These are phyloP conservation scores for Fomitopsis betulina DNA, from an alignment of 1,284 basidiomycete genomes.

Conservation along the genomic window DNA sequence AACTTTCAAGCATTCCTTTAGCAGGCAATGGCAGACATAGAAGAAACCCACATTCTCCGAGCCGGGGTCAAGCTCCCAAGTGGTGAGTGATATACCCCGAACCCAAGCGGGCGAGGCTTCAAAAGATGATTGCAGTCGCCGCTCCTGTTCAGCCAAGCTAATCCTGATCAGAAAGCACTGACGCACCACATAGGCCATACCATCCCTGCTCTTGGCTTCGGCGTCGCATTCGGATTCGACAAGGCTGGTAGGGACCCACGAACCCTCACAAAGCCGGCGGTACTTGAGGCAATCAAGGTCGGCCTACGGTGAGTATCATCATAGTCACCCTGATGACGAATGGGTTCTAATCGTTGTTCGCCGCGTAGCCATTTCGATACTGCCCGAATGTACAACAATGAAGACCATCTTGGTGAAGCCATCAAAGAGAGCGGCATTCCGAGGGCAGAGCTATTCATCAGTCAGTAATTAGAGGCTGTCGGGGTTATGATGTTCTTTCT, in stretches of 20 bases:
- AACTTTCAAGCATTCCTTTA: too few relatives aligned
- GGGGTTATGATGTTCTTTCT: slow-evolving; percentile 13
- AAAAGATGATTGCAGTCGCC: too few relatives aligned
- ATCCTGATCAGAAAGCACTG: background rate
- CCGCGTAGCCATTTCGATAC: slow-evolving; percentile 66
- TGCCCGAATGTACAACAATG: slow-evolving; percentile 74
- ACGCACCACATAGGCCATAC: slow-evolving; percentile 35
- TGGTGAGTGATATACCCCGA: background rate
- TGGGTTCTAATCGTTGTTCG: background rate
- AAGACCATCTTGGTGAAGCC: slow-evolving; percentile 57
- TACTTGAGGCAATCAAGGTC: slow-evolving; percentile 61
- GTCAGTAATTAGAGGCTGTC: slow-evolving; percentile 33
- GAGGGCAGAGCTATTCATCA: slow-evolving; percentile 62
- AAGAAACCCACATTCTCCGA: too few relatives aligned
- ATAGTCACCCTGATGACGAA: background rate
- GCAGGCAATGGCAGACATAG: too few relatives aligned
- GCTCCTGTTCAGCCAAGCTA: background rate
- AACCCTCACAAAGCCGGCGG: slow-evolving; percentile 55
- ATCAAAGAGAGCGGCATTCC: slow-evolving; percentile 47
- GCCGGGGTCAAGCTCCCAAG: background rate
- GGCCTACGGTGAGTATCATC: slow-evolving; percentile 58
- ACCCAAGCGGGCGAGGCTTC: too few relatives aligned
- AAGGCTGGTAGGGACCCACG: slow-evolving; percentile 40
- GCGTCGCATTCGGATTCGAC: slow-evolving; percentile 37
- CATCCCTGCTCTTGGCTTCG: slow-evolving; percentile 77